Conservation (phyloP, 2,329 filamentous ascomycete species). For the Fusarium agapanthi region DNA sequence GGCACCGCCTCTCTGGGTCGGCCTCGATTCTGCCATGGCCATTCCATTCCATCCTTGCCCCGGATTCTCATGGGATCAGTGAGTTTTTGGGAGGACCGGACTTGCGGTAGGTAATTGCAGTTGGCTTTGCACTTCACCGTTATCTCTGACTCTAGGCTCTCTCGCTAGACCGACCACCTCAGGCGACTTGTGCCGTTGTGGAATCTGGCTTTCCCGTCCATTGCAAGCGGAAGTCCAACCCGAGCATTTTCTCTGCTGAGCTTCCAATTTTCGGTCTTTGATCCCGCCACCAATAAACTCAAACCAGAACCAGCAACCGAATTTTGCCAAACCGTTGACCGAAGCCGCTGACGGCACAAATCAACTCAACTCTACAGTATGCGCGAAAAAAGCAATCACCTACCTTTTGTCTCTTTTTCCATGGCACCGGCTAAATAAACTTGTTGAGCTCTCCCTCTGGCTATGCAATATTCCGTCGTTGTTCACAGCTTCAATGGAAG, state of each 20-base stretch:
- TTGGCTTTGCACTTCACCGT: neutral
- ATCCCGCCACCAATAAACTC: conserved; percentile 25
- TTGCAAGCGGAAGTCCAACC: neutral
- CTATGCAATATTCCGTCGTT: conserved; percentile 39
- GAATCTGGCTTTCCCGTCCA: conserved; percentile 1
- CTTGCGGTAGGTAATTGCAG: conserved; percentile 1
- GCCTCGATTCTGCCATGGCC: conserved; percentile 18
- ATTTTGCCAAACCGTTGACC: conserved; percentile 6
- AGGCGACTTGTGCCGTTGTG: conserved; percentile 2
- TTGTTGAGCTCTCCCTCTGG: conserved; percentile 6
- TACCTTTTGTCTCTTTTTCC: neutral
- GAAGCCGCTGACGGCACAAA: conserved; percentile 31
- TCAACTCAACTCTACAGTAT: neutral
- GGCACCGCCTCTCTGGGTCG: conserved; percentile 36
- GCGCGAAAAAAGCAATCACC: conserved; percentile 6
- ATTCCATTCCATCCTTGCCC: conserved; percentile 13
- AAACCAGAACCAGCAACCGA: conserved; percentile 1
- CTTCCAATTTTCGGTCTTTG: neutral
- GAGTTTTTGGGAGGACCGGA: neutral
- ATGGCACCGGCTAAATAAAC: conserved; percentile 12
- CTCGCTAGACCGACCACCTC: neutral
- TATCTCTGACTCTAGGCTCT: conserved; percentile 3
- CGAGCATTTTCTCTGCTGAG: conserved; percentile 3
- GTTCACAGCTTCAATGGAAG: conserved; percentile 5
- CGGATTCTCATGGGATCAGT: conserved; percentile 24